Percentiles rank a stretch among this genome's conserved stretches.
These are phyloP conservation scores for Erodium texanum DNA, from an alignment of 441 rosid species.

Conservation along the genomic window DNA sequence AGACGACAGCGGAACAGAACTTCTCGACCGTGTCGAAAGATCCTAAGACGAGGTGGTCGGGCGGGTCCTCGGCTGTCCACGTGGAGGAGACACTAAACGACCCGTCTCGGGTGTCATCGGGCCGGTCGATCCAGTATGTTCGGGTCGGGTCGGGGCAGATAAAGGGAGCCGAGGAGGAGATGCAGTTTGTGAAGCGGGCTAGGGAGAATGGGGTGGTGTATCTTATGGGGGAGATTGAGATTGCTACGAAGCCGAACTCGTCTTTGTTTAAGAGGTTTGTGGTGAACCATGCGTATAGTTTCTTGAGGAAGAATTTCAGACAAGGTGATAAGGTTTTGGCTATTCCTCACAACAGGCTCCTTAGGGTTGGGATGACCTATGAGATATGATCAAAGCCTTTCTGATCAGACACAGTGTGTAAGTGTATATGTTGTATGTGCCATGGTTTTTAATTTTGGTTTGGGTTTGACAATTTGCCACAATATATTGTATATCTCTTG, in stretches of 20 bases:
- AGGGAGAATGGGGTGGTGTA: conserved; percentile 58
- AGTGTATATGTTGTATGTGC: not conserved
- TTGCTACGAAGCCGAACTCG: conserved; percentile 40
- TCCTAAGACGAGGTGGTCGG: conserved; percentile 14
- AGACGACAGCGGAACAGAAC: not conserved
- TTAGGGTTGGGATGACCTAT: conserved; percentile 75
- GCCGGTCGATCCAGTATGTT: conserved; percentile 21
- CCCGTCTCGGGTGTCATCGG: conserved; percentile 22
- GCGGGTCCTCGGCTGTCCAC: conserved; percentile 9
- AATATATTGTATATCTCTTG: not conserved
- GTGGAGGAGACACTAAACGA: conserved; percentile 10
- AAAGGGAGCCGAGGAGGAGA: conserved; percentile 35
- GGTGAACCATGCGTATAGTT: conserved; percentile 45
- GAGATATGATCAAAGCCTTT: conserved; percentile 41
- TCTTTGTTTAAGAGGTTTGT: conserved; percentile 55
- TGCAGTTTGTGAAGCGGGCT: conserved; percentile 48
- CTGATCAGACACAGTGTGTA: not conserved
- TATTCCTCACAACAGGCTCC: conserved; percentile 49
- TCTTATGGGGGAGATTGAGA: conserved; percentile 61
- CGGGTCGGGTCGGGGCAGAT: conserved; percentile 19
- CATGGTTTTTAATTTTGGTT: not conserved
- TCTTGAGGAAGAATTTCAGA: conserved; percentile 60
- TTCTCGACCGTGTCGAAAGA: conserved; percentile 6
- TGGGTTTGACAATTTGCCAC: not conserved
- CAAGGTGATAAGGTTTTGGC: conserved; percentile 42